Evolutionary conservation across 2,329 filamentous ascomycete genomes (phyloP).

Genomic region (Didymella lethalis): DNA sequence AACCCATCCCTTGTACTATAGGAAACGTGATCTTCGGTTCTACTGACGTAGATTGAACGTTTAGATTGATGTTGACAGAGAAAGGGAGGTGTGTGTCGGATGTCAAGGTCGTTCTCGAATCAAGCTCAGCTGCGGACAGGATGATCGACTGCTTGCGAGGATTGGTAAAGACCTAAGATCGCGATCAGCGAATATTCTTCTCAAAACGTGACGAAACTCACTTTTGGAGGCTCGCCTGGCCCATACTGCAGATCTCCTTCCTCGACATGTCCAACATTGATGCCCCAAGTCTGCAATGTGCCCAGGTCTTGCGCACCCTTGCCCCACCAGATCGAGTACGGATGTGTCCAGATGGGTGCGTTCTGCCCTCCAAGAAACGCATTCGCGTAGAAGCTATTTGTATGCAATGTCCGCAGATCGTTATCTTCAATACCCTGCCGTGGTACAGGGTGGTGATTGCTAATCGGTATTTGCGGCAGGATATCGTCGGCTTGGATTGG

Average conservation of each 20-base stretch:
- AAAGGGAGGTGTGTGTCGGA: slow-evolving; percentile 63
- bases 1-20: slow-evolving; percentile 87
- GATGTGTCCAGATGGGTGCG: slow-evolving; percentile 75
- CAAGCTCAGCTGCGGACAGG: slow-evolving; percentile 79
- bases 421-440: slow-evolving; percentile 50
- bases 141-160: slow-evolving; percentile 84
- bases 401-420: slow-evolving; percentile 62
- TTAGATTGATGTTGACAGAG: slow-evolving; percentile 72
- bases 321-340: slow-evolving; percentile 58
- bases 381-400: slow-evolving; percentile 77
- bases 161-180: slow-evolving; percentile 71
- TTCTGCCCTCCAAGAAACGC: slow-evolving; percentile 78
- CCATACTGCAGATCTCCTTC: slow-evolving; percentile 73
- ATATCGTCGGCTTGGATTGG: slow-evolving; percentile 53
- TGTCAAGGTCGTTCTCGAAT: slow-evolving; percentile 63
- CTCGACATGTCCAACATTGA: slow-evolving; percentile 78
- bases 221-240: slow-evolving; percentile 45
- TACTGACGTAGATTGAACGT: slow-evolving; percentile 59
- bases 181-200: not conserved
- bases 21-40: slow-evolving; percentile 76
- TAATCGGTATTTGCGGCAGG: slow-evolving; percentile 51
- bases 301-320: slow-evolving; percentile 58
- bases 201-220: slow-evolving; percentile 5
- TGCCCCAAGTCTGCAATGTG: slow-evolving; percentile 70
- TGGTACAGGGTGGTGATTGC: slow-evolving; percentile 53